phyloP scores from a whole-genome alignment of 345 rosid species.

The Carallia brachiata region DNA sequence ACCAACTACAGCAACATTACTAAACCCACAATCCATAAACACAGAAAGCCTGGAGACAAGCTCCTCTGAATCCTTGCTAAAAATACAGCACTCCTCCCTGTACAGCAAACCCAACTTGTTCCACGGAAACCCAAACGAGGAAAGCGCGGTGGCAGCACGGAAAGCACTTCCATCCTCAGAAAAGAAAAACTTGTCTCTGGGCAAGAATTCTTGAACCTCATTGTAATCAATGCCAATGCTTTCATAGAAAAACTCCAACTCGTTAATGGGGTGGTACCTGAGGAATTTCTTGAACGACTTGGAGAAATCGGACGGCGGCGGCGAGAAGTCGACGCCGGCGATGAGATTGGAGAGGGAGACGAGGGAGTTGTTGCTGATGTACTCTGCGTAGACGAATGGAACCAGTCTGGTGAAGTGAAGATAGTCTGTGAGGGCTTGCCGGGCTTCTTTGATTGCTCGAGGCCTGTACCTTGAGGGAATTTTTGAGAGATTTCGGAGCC shows the following conservation, averaged over 20 bases:
- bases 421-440: conserved; percentile 56
- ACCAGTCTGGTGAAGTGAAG: conserved; percentile 49
- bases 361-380: conserved; percentile 48
- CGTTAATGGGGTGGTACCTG: conserved; percentile 71
- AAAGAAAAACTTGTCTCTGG: conserved; percentile 54
- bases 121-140: conserved; percentile 73
- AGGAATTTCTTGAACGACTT: conserved; percentile 41
- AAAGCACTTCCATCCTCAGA: conserved; percentile 47
- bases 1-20: conserved; percentile 38
- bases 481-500: conserved; percentile 9
- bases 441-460: conserved; percentile 46
- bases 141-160: conserved; percentile 47
- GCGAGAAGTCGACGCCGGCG: conserved; percentile 35
- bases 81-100: conserved; percentile 50
- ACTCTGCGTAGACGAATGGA: conserved; percentile 57
- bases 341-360: conserved; percentile 48
- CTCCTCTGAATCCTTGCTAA: conserved; percentile 35
- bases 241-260: conserved; percentile 73
- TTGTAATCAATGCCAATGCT: conserved; percentile 61
- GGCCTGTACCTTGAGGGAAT: conserved; percentile 39
- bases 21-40: conserved; percentile 44
- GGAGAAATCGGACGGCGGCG: conserved; percentile 31
- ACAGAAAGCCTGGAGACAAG: conserved; percentile 31
- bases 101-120: conserved; percentile 53
- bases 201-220: conserved; percentile 42